Base-by-base conservation (phyloP, 371 early-diverging fungal species). In the Polyrhizophydium stewartii region DNA sequence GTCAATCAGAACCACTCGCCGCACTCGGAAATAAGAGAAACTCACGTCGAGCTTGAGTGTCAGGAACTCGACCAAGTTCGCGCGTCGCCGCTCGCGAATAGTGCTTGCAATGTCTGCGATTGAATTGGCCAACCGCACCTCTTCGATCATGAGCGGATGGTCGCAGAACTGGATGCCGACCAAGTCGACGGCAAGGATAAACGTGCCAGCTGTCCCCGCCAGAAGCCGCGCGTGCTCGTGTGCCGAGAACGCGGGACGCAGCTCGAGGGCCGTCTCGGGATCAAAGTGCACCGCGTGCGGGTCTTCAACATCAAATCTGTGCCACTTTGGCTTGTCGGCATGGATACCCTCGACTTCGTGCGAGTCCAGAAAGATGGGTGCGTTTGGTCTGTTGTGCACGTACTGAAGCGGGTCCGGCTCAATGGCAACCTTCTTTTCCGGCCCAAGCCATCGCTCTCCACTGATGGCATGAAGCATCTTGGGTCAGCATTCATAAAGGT, bases 141-240 rank as follows among this genome's bases (percentile, higher is more conserved):
- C 80, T 24, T 75, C 70, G 1, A 62, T 59, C 70, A 79, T 72
- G 30, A 77, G 59, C 37, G 77, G 77, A 63, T 79, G 80, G n/a
- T 73, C 69, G 19, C 22, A 9, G 24, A 79, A 65, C 22, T 37
- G 17, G 10, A 79, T 21, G 5, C 55, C 45, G 13, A 60, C 58
- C 10, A 79, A 33, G 43, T 73, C 69, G 28, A 79, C 49, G 33
- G 72, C 66, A n/a, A 78, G 61, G 0, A 61, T 35, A 60, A 68
- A 73, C 21, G 10, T 45, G 45, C 10, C 19, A 45, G 19, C 5
- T 45, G 5, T 19, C 3, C 5, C 19, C 10, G 5, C 24, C 19
- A 24, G 24, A n/a, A 2, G 24, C 10, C 45, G 45, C 19, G n/a
- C 5, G 5, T n/a, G 45, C 10, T 45, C 24, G 45, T 5, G 10